Evolutionary conservation across 208 protist genomes (phyloP), one percentile per base, ranked within the genome.

Genomic region (Acanthamoeba healyi): DNA sequence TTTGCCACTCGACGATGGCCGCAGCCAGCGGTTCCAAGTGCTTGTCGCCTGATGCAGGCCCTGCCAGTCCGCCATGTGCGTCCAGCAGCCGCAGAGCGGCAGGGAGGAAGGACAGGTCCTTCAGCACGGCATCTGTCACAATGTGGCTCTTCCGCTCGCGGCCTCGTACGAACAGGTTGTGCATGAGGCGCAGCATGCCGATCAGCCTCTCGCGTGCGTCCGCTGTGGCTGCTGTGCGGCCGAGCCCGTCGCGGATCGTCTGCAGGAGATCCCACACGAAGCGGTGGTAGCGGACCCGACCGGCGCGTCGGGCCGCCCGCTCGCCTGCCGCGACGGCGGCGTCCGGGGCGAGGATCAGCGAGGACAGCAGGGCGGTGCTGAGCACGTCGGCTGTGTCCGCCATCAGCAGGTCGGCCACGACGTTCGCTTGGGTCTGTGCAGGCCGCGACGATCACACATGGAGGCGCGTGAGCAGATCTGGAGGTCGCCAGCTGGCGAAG

Each of bases 221-320:
- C 19, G 65, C 65, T 9, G 19, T 32, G 29, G 3, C 6, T 6
- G 5, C n/a, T 15, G 36, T 22, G n/a, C 36, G 3, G 26, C 38
- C 12, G 67, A 77, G n/a, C 58, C 14, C 6, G 58, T 67, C 67
- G 19, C 67, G 38, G 2, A 19, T n/a, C 36, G 67, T 36, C 38
- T 77, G 67, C 26, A 77, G 26, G 29, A 77, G 67, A 36, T 77
- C 67, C 67, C 67, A 44, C 36, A 77, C 34, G 38, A 77, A 77
- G 19, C 19, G 67, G 36, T 77, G 67, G 58, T 67, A 67, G 58
- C 26, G 58, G n/a, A n/a, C n/a, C n/a, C 6, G 58, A n/a, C 24
- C n/a, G 24, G 19, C 19, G 58, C n/a, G n/a, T 6, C 29, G 58
- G 9, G n/a, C 58, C 58, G 54, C 54, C 19, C 54, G 19, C 54